A percentile compares a stretch with the other conserved stretches of the same genome.
These are phyloP conservation scores for Yamagishiella unicocca DNA, from an alignment of 139 green algal genomes.

Conservation along the genomic window DNA sequence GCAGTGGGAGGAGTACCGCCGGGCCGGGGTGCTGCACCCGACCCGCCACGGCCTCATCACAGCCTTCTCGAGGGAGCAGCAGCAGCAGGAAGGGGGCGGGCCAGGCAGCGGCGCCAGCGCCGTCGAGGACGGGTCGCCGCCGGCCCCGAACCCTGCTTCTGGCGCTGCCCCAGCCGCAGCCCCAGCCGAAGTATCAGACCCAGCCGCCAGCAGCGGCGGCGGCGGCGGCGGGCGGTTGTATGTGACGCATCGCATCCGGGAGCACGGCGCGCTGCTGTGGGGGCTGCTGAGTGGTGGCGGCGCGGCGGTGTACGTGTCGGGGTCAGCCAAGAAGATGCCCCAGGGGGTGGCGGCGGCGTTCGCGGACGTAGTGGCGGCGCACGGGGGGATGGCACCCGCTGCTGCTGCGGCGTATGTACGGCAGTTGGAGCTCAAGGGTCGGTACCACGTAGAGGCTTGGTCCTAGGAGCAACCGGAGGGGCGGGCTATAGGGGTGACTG, in stretches of 20 bases:
- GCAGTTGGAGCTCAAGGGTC: constrained; percentile 71
- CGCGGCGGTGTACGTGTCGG: constrained; percentile 80
- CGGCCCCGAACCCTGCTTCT: too few species aligned
- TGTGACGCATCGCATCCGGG: constrained; percentile 82
- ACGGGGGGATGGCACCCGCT: constrained; percentile 67
- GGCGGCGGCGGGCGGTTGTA: constrained; percentile 72
- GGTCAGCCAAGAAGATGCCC: constrained; percentile 86
- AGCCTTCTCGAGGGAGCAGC: constrained; percentile 80
- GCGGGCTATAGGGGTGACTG: too few species aligned
- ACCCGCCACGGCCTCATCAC: constrained; percentile 73
- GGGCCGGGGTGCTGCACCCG: constrained; percentile 62
- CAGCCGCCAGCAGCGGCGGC: background rate
- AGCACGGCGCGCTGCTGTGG: constrained; percentile 75
- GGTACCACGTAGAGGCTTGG: constrained; percentile 94
- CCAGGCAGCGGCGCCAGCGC: background rate
- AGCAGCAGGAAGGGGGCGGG: background rate
- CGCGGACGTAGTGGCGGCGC: constrained; percentile 64
- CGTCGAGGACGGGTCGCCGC: too few species aligned
- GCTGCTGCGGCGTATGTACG: constrained; percentile 72
- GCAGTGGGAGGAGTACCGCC: constrained; percentile 76
- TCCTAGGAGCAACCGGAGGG: too few species aligned
- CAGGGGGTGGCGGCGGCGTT: constrained; percentile 78
- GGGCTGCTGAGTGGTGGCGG: constrained; percentile 69
- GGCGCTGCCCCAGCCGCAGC: too few species aligned
- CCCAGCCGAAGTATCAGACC: background rate